Base-by-base conservation (phyloP, 192 early-diverging fungal species). In the Coemansia sp. region DNA sequence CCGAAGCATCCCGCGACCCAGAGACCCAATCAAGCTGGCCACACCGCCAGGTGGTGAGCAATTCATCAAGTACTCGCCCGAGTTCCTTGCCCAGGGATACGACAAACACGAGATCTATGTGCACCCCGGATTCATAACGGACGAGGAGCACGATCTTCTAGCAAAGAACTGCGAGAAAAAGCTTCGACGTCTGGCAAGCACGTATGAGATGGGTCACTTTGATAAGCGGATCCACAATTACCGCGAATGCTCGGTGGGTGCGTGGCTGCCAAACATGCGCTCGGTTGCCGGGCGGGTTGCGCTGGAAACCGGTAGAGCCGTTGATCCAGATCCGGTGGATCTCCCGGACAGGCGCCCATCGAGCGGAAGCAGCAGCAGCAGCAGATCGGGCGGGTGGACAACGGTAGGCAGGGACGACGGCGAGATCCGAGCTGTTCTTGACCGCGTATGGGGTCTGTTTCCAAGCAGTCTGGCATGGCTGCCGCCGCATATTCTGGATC, bases 401-500 rank as follows among this genome's bases (percentile, higher is more conserved):
- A 75, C 75, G 37, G 69, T 83, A n/a, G 80, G 80, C 39, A 77
- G 69, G 52, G 69, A 77, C 52, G 86, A 81, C 26, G 74, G 75
- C 7, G 66, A 83, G 39, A 82, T 85, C 1, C 70, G 76, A 44
- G 71, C 85, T 26, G 79, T 92, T 45, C 71, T 90, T 26, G 74
- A 87, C 7, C 85, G 87, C 26, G 83, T 90, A 38, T 86, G 84
- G 75, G 67, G 71, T 11, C 65, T 86, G 60, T 87, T 92, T 43
- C 87, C 91, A 1, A 41, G 65, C 4, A 39, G 72, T 10, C 79
- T 81, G 64, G 74, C 84, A 18, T 95, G 92, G 92, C 69, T 92
- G 13, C 83, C 89, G 11, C 89, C 90, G 11, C 93, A 95, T 70
- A 88, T 95, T 41, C 76, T 95, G 65, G 93, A 95, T 56, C 78